Evolutionary conservation across 306 rosid species (phyloP).

Genomic region (Benincasa hispida): DNA sequence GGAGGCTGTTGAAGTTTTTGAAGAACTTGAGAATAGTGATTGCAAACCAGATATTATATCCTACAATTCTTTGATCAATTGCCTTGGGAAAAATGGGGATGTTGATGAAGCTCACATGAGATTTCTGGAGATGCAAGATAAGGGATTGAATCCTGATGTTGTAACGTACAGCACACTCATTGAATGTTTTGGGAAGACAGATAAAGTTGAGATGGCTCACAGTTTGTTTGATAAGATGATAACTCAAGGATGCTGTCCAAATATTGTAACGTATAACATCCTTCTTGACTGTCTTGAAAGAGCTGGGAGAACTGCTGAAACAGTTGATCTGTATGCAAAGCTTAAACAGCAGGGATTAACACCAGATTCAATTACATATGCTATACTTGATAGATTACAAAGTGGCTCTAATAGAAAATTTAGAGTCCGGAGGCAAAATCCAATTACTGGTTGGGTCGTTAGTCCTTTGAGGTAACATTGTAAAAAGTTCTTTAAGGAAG

Average conservation of each 20-base stretch:
- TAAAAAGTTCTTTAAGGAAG: not conserved
- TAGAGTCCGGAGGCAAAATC: conserved; percentile 67
- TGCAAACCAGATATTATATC: conserved; percentile 63
- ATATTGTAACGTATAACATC: conserved; percentile 78
- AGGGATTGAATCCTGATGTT: conserved; percentile 74
- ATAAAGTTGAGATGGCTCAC: conserved; percentile 77
- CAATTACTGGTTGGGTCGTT: conserved; percentile 92
- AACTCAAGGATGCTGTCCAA: conserved; percentile 68
- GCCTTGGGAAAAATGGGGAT: conserved; percentile 90
- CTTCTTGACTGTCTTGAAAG: conserved; percentile 88
- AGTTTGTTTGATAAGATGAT: conserved; percentile 73
- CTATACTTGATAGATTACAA: conserved; percentile 78
- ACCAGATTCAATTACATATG: conserved; percentile 78
- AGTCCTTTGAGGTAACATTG: conserved; percentile 61
- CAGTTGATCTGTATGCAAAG: conserved; percentile 78
- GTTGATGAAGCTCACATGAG: conserved; percentile 95
- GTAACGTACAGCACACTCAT: conserved; percentile 92
- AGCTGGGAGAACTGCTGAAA: conserved; percentile 74
- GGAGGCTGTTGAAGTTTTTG: conserved; percentile 52
- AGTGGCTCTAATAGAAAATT: conserved; percentile 52
- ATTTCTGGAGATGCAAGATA: conserved; percentile 88
- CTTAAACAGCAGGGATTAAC: conserved; percentile 85
- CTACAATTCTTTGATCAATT: conserved; percentile 81
- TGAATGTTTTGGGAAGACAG: conserved; percentile 90
- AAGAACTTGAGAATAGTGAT: conserved; percentile 64